phyloP scores from a whole-genome alignment of 2,329 filamentous ascomycete species.

The Exserohilum turcica region DNA sequence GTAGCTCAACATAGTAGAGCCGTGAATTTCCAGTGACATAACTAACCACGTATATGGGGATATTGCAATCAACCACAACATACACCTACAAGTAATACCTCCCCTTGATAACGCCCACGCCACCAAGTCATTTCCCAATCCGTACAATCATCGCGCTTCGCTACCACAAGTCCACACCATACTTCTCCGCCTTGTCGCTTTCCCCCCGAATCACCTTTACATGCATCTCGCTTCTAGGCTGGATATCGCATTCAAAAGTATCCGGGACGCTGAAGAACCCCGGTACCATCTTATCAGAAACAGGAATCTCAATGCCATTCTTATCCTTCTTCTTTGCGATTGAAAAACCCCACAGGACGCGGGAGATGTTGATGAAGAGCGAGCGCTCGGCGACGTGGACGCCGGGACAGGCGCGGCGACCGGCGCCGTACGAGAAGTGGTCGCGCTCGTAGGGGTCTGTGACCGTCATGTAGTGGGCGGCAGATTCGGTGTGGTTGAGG shows the following conservation, averaged over 20 bases:
- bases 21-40: too few species aligned
- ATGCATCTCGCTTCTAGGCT: conserved; percentile 29
- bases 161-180: conserved; percentile 23
- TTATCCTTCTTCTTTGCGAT: conserved; percentile 32
- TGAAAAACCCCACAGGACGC: conserved; percentile 45
- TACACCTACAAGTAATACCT: too few species aligned
- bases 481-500: conserved; percentile 28
- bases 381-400: conserved; percentile 47
- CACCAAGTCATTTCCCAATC: too few species aligned
- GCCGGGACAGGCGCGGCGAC: conserved; percentile 44
- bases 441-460: conserved; percentile 41
- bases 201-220: conserved; percentile 30
- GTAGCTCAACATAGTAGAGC: too few species aligned
- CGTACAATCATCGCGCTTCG: not conserved
- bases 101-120: too few species aligned
- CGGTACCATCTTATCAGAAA: conserved; percentile 35
- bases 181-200: conserved; percentile 29
- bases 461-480: conserved; percentile 40
- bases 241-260: conserved; percentile 40
- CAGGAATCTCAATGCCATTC: conserved; percentile 32
- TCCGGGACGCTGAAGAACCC: conserved; percentile 42
- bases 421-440: conserved; percentile 46
- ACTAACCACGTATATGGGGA: too few species aligned
- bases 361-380: conserved; percentile 43
- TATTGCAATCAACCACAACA: too few species aligned